Evolutionary conservation across 495 filamentous ascomycete genomes (phyloP).

Genomic region (Penicillium angulare): DNA sequence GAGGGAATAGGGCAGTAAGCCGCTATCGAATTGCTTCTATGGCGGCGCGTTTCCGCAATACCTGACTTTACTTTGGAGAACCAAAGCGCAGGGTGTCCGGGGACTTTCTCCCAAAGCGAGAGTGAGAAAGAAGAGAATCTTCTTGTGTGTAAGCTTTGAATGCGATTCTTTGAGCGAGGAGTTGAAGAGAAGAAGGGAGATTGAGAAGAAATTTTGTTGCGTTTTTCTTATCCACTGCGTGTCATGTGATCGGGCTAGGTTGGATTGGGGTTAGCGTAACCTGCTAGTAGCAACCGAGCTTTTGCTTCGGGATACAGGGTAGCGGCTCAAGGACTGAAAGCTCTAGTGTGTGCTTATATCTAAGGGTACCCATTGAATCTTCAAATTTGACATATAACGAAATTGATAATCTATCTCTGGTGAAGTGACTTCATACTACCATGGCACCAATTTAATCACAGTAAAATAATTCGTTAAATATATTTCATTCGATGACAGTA

Average conservation of each 20-base stretch:
- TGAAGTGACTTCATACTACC: too few relatives aligned
- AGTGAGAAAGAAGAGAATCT: constrained; percentile 34
- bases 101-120: constrained; percentile 99
- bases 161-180: constrained; percentile 99
- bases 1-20: constrained; percentile 57
- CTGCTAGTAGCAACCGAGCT: background rate
- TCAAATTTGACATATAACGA: too few relatives aligned
- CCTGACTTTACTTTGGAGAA: constrained; percentile 38
- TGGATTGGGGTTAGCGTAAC: constrained; percentile 5
- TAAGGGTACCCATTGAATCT: too few relatives aligned
- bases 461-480: too few relatives aligned
- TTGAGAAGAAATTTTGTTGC: constrained; percentile 11
- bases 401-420: too few relatives aligned
- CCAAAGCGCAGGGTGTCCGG: constrained; percentile 77
- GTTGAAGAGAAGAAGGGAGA: constrained; percentile 49
- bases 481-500: too few relatives aligned
- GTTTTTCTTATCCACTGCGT: constrained; percentile 26
- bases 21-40: constrained; percentile 92
- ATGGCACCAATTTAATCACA: too few relatives aligned
- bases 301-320: too few relatives aligned
- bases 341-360: too few relatives aligned
- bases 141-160: constrained; percentile 98
- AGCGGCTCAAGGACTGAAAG: too few relatives aligned
- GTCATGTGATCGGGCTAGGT: constrained; percentile 27
- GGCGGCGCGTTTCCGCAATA: constrained; percentile 96